Percentiles rank a stretch among this genome's conserved stretches.
These are phyloP conservation scores for Lodderomyces beijingensis DNA, from an alignment of 1,139 yeast species.

Conservation along the genomic window DNA sequence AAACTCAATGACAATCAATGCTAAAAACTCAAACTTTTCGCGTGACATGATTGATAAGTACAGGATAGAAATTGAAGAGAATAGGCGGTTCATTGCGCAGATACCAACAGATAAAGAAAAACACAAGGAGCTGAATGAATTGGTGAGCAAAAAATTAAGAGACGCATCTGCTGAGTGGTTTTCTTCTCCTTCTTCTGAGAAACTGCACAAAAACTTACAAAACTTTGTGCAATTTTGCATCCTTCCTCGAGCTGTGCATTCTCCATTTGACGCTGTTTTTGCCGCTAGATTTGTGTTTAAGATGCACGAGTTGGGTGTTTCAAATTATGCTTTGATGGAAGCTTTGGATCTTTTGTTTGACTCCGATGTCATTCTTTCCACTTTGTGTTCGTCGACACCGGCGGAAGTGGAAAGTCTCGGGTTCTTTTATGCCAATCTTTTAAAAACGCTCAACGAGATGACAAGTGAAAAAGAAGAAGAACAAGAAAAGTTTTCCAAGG, in stretches of 20 bases:
- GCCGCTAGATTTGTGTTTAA: conserved; percentile 58
- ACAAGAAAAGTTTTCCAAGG: conserved; percentile 4
- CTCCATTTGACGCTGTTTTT: conserved; percentile 82
- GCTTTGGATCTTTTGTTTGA: conserved; percentile 50
- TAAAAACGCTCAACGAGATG: conserved; percentile 47
- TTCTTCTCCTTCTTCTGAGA: conserved; percentile 4
- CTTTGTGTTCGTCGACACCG: conserved; percentile 68
- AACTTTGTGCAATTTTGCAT: conserved; percentile 59
- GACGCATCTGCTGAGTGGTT: conserved; percentile 25
- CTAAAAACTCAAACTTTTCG: conserved; percentile 28
- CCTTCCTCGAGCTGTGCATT: conserved; percentile 72
- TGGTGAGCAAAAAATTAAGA: conserved; percentile 13
- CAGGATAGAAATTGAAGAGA: conserved; percentile 25
- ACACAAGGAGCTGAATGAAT: conserved; percentile 28
- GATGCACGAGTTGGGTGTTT: conserved; percentile 40
- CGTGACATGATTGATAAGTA: conserved; percentile 22
- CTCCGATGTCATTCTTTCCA: conserved; percentile 48
- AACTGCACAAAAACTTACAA: not conserved
- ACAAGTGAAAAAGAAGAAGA: conserved; percentile 20
- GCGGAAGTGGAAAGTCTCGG: conserved; percentile 83
- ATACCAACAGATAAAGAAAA: conserved; percentile 24
- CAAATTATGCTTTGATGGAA: conserved; percentile 40
- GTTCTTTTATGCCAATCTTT: conserved; percentile 58
- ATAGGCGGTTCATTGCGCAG: conserved; percentile 20
- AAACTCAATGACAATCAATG: conserved; percentile 26